A percentile compares a stretch with the other conserved stretches of the same genome.
phyloP scores from a whole-genome alignment of 2,329 filamentous ascomycete species.

The Chrysoporthe austroafricana region DNA sequence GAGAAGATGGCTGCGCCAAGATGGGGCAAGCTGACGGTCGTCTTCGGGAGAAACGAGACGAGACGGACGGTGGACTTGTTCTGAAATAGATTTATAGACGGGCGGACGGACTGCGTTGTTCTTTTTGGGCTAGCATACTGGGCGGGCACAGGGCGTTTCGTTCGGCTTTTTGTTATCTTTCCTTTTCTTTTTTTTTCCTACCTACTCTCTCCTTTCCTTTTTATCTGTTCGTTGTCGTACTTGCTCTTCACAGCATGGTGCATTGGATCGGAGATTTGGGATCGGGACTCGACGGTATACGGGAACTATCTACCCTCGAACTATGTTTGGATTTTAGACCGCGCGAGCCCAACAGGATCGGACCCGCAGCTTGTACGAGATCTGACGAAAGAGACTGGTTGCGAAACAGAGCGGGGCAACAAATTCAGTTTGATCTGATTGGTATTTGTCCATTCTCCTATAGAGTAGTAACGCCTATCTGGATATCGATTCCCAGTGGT shows the following conservation, averaged over 20 bases:
- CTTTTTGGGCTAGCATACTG: background rate
- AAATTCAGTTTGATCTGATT: background rate
- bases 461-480: slow-evolving; percentile 3
- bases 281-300: background rate
- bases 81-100: slow-evolving; percentile 2
- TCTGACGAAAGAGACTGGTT: background rate
- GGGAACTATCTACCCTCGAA: background rate
- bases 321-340: background rate
- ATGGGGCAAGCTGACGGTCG: background rate
- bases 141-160: background rate
- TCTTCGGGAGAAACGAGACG: background rate
- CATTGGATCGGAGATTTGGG: slow-evolving; percentile 5
- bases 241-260: slow-evolving; percentile 7
- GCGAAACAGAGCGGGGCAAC: background rate
- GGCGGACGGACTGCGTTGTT: background rate
- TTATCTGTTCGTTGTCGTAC: background rate
- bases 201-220: background rate
- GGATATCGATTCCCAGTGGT: slow-evolving; percentile 9
- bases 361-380: background rate
- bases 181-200: background rate
- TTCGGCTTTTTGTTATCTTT: background rate
- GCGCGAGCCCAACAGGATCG: background rate
- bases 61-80: background rate
- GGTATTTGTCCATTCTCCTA: background rate
- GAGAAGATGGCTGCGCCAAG: background rate